Evolutionary conservation across 805 yeast genomes (phyloP), one percentile per base, ranked within the genome.

Genomic region (Limtongia smithiae): DNA sequence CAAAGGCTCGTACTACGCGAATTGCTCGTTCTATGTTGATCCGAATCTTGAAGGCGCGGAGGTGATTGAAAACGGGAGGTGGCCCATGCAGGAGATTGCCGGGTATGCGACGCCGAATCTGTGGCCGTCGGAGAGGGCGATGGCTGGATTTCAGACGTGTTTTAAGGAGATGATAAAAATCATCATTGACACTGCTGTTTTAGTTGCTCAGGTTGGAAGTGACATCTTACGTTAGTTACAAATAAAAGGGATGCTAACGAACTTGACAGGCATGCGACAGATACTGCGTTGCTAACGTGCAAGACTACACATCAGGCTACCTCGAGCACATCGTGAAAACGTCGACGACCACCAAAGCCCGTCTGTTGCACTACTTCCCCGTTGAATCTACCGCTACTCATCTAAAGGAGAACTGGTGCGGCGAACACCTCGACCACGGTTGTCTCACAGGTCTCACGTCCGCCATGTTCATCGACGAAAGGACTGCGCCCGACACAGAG

Each of bases 401-500:
- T 1, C 48, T 40, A 7, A 66, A 64, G 12, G 70, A 65, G 46
- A 71, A 70, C 36, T 80, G 84, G 84, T 80, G 84, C 62, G 83
- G 82, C 0, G 81, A 78, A 56, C 84, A 80, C 59, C 55, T 72
- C 36, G 84, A 80, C 60, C 83, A 79, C 55, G 75, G 80, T 4
- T 78, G 83, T 59, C 63, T 80, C 20, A 80, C 84, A 0, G 83
- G 80, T 0, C 65, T 80, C 17, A 78, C 82, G 1, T 73, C 80
- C 20, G 82, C 82, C 11, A 61, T 77, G 57, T 78, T 70, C 51
- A 52, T 76, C 14, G 72, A 75, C 47, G 78, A 76, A 47, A 54
- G 64, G 35, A 11, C 21, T 17, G 11, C 36, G 21, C 22, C 55
- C 31, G 33, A 50, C 31, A 45, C 51, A 46, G 64, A 54, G 7